Conservation (phyloP, 2,329 filamentous ascomycete genomes). For the Clarireedia monteithiana region DNA sequence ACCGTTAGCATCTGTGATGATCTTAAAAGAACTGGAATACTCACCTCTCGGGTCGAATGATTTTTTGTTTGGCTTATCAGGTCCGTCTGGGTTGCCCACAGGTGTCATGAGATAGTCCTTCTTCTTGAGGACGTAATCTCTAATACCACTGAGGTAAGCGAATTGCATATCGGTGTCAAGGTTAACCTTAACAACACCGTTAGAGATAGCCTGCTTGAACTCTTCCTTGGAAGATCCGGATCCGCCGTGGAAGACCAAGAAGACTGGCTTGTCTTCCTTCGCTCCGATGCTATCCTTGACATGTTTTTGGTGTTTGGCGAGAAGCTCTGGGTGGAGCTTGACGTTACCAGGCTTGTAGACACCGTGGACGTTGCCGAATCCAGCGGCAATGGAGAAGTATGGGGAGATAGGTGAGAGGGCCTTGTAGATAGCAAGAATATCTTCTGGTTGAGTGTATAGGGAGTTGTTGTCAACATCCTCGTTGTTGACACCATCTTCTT, state of each 20-base stretch:
- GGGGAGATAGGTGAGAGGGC: slow-evolving; percentile 77
- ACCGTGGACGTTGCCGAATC: slow-evolving; percentile 98
- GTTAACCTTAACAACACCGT: slow-evolving; percentile 99
- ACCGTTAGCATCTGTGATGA: not conserved
- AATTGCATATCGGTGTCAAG: slow-evolving; percentile 97
- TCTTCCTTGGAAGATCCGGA: slow-evolving; percentile 87
- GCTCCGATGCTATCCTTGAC: slow-evolving; percentile 72
- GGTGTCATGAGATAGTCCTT: slow-evolving; percentile 84
- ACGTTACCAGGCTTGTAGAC: slow-evolving; percentile 99
- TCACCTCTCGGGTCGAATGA: slow-evolving; percentile 49
- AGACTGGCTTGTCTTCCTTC: slow-evolving; percentile 82
- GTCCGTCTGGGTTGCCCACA: slow-evolving; percentile 92
- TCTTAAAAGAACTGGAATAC: not conserved
- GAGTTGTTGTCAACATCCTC: slow-evolving; percentile 94
- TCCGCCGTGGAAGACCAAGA: slow-evolving; percentile 99
- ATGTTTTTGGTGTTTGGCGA: slow-evolving; percentile 91
- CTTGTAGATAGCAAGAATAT: slow-evolving; percentile 88
- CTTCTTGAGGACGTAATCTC: slow-evolving; percentile 90
- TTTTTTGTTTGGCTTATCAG: slow-evolving; percentile 99
- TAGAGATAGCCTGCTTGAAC: slow-evolving; percentile 78
- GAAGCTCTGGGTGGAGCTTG: slow-evolving; percentile 90
- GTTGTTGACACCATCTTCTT: slow-evolving; percentile 98
- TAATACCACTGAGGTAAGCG: slow-evolving; percentile 86
- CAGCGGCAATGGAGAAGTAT: slow-evolving; percentile 97
- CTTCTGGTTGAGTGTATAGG: slow-evolving; percentile 96